Percentiles rank a stretch among this genome's conserved stretches.
These are phyloP conservation scores for Ustilago crameri DNA, from an alignment of 1,284 basidiomycete genomes.

Conservation along the genomic window DNA sequence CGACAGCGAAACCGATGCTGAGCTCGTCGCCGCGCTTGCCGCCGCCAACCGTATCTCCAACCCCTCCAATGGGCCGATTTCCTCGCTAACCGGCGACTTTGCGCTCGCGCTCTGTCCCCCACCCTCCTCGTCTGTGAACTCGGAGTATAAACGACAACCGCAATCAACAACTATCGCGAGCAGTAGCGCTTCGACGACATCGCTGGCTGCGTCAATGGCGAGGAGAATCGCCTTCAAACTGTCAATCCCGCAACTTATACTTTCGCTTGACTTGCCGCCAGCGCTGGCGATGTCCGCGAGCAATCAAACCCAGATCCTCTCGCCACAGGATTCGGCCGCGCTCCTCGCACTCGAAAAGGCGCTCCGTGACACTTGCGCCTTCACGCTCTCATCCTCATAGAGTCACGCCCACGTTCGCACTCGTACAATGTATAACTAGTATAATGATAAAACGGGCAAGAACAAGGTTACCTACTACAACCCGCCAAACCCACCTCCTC, in stretches of 20 bases:
- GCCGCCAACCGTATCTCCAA: conserved; percentile 14
- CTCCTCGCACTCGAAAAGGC: conserved; percentile 49
- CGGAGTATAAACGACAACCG: conserved; percentile 3
- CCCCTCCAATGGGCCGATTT: neutral
- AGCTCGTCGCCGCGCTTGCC: conserved; percentile 17
- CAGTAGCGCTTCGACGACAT: conserved; percentile 6
- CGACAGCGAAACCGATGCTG: conserved; percentile 13
- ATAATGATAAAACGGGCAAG: neutral
- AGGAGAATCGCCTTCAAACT: conserved; percentile 29
- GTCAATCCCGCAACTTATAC: conserved; percentile 43
- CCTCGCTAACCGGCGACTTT: conserved; percentile 33
- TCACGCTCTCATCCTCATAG: conserved; percentile 6
- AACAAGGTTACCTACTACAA: neutral
- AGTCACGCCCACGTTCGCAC: neutral
- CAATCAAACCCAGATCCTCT: conserved; percentile 2
- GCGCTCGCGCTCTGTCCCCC: conserved; percentile 46
- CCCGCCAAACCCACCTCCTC: conserved; percentile 18
- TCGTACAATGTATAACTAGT: neutral
- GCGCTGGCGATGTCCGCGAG: conserved; percentile 16
- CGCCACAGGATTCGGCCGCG: conserved; percentile 36
- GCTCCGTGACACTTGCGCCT: conserved; percentile 25
- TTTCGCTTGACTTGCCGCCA: conserved; percentile 47
- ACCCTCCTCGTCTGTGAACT: too few species aligned
- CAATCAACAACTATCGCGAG: conserved; percentile 1
- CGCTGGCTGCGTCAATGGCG: conserved; percentile 19